Evolutionary conservation across 1,284 basidiomycete species (phyloP).

Genomic region (Fomitopsis pinicola): DNA sequence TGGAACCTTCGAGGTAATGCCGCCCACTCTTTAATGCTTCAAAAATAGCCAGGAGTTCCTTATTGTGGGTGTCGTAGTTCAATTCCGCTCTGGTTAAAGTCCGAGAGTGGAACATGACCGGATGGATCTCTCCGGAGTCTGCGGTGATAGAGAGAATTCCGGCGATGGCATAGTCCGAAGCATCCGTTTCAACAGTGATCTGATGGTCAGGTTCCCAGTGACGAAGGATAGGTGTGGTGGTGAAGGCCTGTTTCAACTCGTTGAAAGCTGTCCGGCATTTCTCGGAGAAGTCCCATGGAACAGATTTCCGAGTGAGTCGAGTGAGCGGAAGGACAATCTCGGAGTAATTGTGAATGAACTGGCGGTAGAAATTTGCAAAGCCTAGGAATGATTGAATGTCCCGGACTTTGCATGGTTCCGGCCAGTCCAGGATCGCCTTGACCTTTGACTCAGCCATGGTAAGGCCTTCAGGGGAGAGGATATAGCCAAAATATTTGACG

Average conservation of each 20-base stretch:
- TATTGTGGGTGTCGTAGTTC: slow-evolving; percentile 34
- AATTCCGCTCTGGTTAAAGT: slow-evolving; percentile 28
- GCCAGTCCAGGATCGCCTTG: slow-evolving; percentile 33
- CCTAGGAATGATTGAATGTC: slow-evolving; percentile 32
- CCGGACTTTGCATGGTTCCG: slow-evolving; percentile 25
- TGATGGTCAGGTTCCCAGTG: slow-evolving; percentile 25
- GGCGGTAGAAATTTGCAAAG: slow-evolving; percentile 34
- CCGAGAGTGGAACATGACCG: slow-evolving; percentile 27
- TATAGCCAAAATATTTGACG: slow-evolving; percentile 38
- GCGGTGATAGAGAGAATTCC: slow-evolving; percentile 28
- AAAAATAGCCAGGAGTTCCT: slow-evolving; percentile 34
- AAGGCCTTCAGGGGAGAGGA: slow-evolving; percentile 29
- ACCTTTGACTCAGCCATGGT: slow-evolving; percentile 39
- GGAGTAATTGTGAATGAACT: slow-evolving; percentile 35
- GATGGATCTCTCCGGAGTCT: slow-evolving; percentile 23
- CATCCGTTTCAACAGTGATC: slow-evolving; percentile 20
- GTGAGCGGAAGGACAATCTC: slow-evolving; percentile 16
- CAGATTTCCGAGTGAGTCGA: slow-evolving; percentile 24
- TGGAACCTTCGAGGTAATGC: slow-evolving; percentile 26
- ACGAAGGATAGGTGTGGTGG: slow-evolving; percentile 24
- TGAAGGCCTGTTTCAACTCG: neutral
- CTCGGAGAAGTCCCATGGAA: slow-evolving; percentile 18
- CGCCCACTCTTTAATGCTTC: slow-evolving; percentile 29
- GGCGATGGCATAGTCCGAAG: slow-evolving; percentile 20
- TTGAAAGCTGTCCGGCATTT: slow-evolving; percentile 6